These are phyloP conservation scores for Tetradesmus lagerheimii DNA, from an alignment of 139 green algal genomes.

Conservation along the genomic window DNA sequence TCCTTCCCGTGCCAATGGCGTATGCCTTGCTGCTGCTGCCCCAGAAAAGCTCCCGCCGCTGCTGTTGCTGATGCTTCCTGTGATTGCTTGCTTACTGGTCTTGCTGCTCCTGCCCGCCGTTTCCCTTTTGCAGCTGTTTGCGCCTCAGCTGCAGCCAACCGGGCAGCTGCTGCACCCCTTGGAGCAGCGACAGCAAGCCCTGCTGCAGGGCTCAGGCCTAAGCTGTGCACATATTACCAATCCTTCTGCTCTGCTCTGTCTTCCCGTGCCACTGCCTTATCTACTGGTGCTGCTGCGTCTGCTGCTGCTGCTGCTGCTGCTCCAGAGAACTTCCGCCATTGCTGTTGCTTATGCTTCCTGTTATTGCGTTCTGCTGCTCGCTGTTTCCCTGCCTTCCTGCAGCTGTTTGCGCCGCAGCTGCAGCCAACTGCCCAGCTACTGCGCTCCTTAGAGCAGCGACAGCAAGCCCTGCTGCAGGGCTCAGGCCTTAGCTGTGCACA, in stretches of 20 bases:
- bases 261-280: neutral
- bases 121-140: neutral
- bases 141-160: too few relatives aligned
- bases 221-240: too few relatives aligned
- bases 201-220: neutral
- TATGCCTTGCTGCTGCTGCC: too few relatives aligned
- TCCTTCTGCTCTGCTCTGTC: too few relatives aligned
- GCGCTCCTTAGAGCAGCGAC: slow-evolving; percentile 8
- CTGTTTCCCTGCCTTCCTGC: too few relatives aligned
- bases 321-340: neutral
- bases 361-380: too few relatives aligned
- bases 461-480: neutral
- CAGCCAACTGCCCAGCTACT: neutral
- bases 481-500: slow-evolving; percentile 16
- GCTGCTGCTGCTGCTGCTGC: neutral
- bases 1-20: too few relatives aligned
- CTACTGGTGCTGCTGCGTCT: neutral
- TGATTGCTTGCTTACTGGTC: neutral
- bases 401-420: neutral
- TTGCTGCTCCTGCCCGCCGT: neutral
- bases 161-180: too few relatives aligned
- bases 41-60: too few relatives aligned
- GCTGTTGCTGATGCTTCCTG: neutral
- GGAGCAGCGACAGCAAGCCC: neutral
- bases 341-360: neutral